Evolutionary conservation across 2,329 filamentous ascomycete genomes (phyloP).

Genomic region (Penicillium fuscoglaucum): DNA sequence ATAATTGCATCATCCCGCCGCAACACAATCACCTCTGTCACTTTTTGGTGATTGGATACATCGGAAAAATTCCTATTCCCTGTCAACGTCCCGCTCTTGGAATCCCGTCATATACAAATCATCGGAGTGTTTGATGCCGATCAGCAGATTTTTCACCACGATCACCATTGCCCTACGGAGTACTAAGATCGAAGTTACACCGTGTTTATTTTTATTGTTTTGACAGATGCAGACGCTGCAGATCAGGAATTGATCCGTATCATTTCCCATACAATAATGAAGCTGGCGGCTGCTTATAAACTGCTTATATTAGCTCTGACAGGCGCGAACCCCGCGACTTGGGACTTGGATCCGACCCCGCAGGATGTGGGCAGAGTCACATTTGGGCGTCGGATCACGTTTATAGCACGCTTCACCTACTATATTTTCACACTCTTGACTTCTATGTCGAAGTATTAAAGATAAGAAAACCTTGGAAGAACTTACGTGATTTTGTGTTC

Average conservation of each 20-base stretch:
- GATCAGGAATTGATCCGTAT: slow-evolving; percentile 3
- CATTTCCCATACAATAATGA: not conserved
- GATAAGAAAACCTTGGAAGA: not conserved
- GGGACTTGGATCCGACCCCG: not conserved
- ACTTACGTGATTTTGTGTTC: not conserved
- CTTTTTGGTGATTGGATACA: slow-evolving; percentile 13
- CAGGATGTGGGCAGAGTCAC: slow-evolving; percentile 9
- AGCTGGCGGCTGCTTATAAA: not conserved
- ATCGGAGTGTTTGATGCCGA: not conserved
- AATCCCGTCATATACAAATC: not conserved
- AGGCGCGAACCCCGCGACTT: not conserved
- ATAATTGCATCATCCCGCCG: slow-evolving; percentile 25
- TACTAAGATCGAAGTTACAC: not conserved
- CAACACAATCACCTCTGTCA: slow-evolving; percentile 1
- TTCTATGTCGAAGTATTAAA: not conserved
- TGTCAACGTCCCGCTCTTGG: not conserved
- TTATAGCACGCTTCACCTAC: not conserved
- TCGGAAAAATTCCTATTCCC: slow-evolving; percentile 8
- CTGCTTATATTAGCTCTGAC: not conserved
- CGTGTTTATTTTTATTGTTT: not conserved
- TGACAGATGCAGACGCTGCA: slow-evolving; percentile 14
- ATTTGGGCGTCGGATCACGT: not conserved
- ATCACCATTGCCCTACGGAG: not conserved
- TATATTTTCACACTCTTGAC: not conserved
- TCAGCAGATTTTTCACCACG: not conserved